Percentiles rank a stretch among this genome's conserved stretches.
These are phyloP conservation scores for Podaxis sp. DNA, from an alignment of 768 basidiomycete species.

Conservation along the genomic window DNA sequence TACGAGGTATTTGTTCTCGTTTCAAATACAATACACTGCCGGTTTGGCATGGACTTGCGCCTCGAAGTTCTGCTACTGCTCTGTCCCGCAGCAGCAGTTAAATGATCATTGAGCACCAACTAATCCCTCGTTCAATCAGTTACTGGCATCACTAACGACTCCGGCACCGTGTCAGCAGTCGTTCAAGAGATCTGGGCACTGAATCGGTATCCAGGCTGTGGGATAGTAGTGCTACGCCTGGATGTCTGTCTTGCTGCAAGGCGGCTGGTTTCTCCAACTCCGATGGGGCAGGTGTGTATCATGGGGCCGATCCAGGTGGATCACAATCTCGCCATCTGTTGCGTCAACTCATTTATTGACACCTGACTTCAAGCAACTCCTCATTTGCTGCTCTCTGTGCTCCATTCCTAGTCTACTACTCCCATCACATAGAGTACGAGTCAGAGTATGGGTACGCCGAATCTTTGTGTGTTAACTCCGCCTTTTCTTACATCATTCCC, in stretches of 20 bases:
- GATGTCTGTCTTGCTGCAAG: background rate
- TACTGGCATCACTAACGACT: background rate
- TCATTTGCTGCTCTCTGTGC: background rate
- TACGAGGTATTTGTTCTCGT: no score
- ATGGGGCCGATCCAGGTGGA: background rate
- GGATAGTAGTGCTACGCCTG: background rate
- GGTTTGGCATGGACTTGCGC: no score
- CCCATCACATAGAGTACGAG: background rate
- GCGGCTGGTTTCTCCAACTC: background rate
- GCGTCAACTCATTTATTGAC: no score
- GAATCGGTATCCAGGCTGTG: no score
- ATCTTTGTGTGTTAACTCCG: background rate
- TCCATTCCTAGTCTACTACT: background rate
- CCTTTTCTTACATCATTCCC: background rate
- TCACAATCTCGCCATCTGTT: background rate
- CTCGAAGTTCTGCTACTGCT: no score
- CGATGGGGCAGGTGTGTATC: background rate
- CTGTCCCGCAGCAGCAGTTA: no score
- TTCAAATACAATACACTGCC: no score
- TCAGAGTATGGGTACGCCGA: conserved; percentile 16
- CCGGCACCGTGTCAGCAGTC: background rate
- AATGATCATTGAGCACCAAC: no score
- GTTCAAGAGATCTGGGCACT: no score
- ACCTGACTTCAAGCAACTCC: background rate
- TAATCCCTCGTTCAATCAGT: no score